Base-by-base conservation (phyloP, 2,329 filamentous ascomycete genomes). In the Cytospora piceicola region DNA sequence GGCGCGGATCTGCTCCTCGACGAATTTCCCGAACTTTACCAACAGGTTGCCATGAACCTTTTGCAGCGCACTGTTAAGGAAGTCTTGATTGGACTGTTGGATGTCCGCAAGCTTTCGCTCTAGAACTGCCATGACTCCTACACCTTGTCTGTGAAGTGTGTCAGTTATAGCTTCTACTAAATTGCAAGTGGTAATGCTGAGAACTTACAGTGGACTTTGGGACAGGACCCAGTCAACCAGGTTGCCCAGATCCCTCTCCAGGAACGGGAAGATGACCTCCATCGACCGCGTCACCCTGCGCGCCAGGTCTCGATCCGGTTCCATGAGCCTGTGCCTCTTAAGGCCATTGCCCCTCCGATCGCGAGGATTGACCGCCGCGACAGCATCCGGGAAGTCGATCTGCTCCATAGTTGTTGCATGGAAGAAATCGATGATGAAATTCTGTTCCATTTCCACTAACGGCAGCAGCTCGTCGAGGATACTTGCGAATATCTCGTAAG, bases 371-470 rank as follows among this genome's bases (percentile, higher is more conserved):
- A 82, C 82, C 2, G 85, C 83, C 24, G 85, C 82, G 22, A 97
- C 90, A 3, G 90, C 85, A 70, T 98, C 95, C 1, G 90, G 84
- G 74, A 97, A 98, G 74, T 97, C 94, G 20, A 86, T 79, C 42
- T 88, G 89, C 72, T 93, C 90, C 32, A 94, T 82, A 2, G 93
- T 96, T n/a, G 90, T 92, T 30, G 95, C 88, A 72, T 98, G 94
- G 84, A 98, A 98, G 76, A 97, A 95, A 71, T 96, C 93, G n/a
- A 97, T 89, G 58, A 97, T 83, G 74, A 98, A 99, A 75, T 97
- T 98, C 76, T 99, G 94, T 78, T 99, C 95, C 76, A 94, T 94
- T 71, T 93, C 89, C 66, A 97, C 88, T 64, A 96, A 83, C 7
- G 90, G 92, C 54, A 94, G 80, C 69, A 95, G 86, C 72, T 97